Conservation (phyloP, 2,329 filamentous ascomycete genomes). For the Diaporthe vexans region DNA sequence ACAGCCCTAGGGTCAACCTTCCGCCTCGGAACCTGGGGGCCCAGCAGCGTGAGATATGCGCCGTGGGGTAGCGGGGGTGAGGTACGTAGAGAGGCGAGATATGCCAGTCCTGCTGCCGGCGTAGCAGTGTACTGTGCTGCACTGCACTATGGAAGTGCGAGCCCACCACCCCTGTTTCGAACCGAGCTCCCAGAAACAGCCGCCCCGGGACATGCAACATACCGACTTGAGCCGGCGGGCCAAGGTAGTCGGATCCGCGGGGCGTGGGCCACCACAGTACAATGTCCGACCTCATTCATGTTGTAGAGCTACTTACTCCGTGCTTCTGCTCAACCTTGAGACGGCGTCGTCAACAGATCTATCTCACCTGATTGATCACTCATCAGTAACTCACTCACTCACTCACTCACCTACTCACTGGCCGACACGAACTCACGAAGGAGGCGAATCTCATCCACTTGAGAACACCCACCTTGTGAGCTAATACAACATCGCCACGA, state of each 20-base stretch:
- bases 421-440: background rate
- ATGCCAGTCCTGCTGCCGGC: background rate
- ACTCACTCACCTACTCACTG: background rate
- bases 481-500: background rate
- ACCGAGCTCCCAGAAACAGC: background rate
- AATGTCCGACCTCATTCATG: slow-evolving; percentile 1
- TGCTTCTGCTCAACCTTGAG: slow-evolving; percentile 2
- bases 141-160: background rate
- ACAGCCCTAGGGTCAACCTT: slow-evolving; percentile 12
- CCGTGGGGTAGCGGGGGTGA: slow-evolving; percentile 15
- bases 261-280: background rate
- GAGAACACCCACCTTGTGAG: no score
- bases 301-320: background rate
- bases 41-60: background rate
- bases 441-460: background rate
- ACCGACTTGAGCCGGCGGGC: slow-evolving; percentile 36
- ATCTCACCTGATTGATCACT: background rate
- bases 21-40: slow-evolving; percentile 12
- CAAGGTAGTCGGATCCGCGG: slow-evolving; percentile 35
- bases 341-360: background rate
- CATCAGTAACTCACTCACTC: background rate
- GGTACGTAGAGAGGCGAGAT: no score
- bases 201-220: background rate
- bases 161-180: slow-evolving; percentile 1
- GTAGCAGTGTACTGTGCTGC: background rate